Evolutionary conservation across 768 basidiomycete genomes (phyloP), one percentile per base, ranked within the genome.

Genomic region (Russula abietina): DNA sequence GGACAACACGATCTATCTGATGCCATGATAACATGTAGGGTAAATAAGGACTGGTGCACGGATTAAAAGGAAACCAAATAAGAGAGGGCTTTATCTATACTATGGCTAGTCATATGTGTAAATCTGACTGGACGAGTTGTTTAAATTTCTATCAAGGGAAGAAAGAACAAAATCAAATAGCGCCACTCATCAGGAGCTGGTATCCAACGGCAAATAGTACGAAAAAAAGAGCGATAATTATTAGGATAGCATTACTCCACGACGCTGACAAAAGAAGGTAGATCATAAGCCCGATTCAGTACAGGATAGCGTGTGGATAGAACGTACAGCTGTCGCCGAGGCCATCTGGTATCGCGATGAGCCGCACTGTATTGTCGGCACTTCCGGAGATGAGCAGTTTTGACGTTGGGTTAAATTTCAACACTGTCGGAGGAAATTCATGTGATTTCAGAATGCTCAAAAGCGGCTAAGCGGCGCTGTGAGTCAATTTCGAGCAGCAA

Each of bases 391-490:
- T 82, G 4, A 99, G 80, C 14, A 95, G 67, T n/a, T 79, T 83
- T 14, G 88, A 86, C 7, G 84, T 79, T 1, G 93, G 88, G 71
- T 89, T 96, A 79, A 99, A 99, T 62, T 83, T 83, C 59, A 99
- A 75, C 4, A 89, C 85, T 1, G 97, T 98, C 6, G 91, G 84
- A 4, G 97, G 91, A 73, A 98, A 93, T 63, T 95, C 93, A 73
- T 98, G 96, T 0, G 97, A 91, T 74, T 91, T 91, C 61, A 98
- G 78, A 65, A 99, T 97, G 22, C 86, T 86, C 33, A 92, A 75
- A 14, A 93, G 72, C 1, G 94, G 95, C 95, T 98, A 69, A 48
- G 38, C 46, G 55, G 41, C 7, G 10, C 28, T 30, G 30, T 14
- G 26, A 30, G 54, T 22, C 11, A 0, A 41, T 61, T 24, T 65